phyloP scores from a whole-genome alignment of 2,329 filamentous ascomycete species.

The Fusarium austroafricanum region DNA sequence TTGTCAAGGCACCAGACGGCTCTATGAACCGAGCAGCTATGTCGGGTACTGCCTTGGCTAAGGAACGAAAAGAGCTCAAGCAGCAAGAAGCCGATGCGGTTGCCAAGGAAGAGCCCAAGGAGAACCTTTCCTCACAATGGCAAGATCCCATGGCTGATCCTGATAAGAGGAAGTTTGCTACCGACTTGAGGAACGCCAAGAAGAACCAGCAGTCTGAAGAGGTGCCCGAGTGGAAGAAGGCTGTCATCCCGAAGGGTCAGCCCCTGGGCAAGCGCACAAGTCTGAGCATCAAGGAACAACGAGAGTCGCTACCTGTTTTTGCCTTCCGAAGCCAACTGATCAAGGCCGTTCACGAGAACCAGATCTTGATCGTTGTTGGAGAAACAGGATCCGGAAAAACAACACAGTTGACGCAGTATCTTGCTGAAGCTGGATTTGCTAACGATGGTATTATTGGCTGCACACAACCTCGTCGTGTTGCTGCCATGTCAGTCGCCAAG shows the following conservation, averaged over 20 bases:
- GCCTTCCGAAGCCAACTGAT: conserved; percentile 89
- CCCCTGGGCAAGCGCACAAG: conserved; percentile 87
- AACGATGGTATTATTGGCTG: conserved; percentile 92
- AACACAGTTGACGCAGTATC: conserved; percentile 93
- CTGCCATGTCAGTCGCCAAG: conserved; percentile 97
- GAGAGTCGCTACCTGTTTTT: conserved; percentile 89
- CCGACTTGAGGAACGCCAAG: conserved; percentile 79
- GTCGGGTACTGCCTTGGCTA: conserved; percentile 87
- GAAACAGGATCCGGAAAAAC: conserved; percentile 98
- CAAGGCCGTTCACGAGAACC: conserved; percentile 86
- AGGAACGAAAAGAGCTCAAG: conserved; percentile 88
- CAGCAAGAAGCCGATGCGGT: conserved; percentile 87
- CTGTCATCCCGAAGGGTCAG: conserved; percentile 81
- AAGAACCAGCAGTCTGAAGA: conserved; percentile 71
- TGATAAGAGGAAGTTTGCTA: conserved; percentile 88
- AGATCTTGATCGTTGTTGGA: conserved; percentile 94
- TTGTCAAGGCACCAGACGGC: conserved; percentile 98
- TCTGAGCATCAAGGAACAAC: conserved; percentile 94
- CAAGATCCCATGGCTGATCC: conserved; percentile 94
- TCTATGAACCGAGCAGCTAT: conserved; percentile 97
- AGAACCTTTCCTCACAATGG: conserved; percentile 92
- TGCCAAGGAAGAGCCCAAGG: conserved; percentile 78
- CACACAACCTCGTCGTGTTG: conserved; percentile 95
- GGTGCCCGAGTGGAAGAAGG: conserved; percentile 93
- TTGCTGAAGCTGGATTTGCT: conserved; percentile 91